Conservation (phyloP, 208 protist species). For the Tritrichomonas musculus region DNA sequence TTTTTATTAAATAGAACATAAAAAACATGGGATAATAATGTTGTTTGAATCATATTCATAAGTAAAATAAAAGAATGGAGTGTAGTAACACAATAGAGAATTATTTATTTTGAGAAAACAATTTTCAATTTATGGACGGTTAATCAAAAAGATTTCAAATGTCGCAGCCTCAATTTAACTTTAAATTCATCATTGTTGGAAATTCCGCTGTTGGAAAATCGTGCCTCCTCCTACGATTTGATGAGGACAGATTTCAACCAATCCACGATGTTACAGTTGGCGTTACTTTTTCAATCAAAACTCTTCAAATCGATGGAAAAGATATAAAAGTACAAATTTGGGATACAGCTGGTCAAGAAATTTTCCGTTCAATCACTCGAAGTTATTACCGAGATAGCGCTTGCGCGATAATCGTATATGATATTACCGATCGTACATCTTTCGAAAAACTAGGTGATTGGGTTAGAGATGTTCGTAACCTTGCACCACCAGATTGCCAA, state of each 20-base stretch:
- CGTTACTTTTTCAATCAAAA: not conserved
- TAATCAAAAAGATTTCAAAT: too few species aligned
- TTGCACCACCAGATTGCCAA: not conserved
- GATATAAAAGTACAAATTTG: constrained; percentile 34
- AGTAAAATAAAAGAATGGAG: too few species aligned
- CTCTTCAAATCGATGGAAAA: not conserved
- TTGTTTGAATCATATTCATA: too few species aligned
- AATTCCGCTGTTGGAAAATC: constrained; percentile 27
- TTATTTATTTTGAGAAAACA: too few species aligned
- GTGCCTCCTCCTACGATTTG: not conserved
- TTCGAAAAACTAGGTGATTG: not conserved
- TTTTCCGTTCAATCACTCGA: constrained; percentile 26
- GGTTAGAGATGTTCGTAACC: not conserved
- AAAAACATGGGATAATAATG: too few species aligned
- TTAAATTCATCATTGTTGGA: constrained; percentile 33
- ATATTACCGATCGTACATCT: not conserved
- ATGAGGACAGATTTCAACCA: constrained; percentile 33
- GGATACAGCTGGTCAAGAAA: constrained; percentile 33
- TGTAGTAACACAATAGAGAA: too few species aligned
- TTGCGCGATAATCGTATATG: constrained; percentile 22
- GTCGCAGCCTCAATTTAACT: not conserved
- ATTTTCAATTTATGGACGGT: too few species aligned
- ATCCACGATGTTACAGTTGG: constrained; percentile 33
- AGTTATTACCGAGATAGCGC: constrained; percentile 28
- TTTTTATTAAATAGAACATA: too few species aligned